These are phyloP conservation scores for Fistulinella staudtii DNA, from an alignment of 1,284 basidiomycete species.

Conservation along the genomic window DNA sequence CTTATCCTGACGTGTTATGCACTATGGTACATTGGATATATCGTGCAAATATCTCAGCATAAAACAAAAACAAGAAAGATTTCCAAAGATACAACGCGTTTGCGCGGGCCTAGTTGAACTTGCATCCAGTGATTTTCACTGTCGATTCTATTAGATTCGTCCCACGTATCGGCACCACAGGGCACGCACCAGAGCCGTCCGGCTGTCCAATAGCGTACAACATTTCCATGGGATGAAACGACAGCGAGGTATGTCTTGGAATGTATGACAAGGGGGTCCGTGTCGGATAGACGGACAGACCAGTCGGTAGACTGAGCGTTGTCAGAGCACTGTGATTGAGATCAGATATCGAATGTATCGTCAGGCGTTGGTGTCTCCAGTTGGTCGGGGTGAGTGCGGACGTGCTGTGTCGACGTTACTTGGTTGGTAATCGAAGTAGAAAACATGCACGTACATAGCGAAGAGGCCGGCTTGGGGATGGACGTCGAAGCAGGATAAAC, in stretches of 20 bases:
- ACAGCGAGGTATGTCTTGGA: constrained; percentile 57
- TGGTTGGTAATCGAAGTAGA: background rate
- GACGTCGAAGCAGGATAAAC: constrained; percentile 83
- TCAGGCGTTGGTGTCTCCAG: constrained; percentile 61
- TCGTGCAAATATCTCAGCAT: constrained; percentile 9
- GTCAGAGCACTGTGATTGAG: constrained; percentile 38
- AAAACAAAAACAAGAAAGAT: constrained; percentile 7
- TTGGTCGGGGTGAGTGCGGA: constrained; percentile 56
- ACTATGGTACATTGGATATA: too few relatives aligned
- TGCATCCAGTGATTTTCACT: constrained; percentile 49
- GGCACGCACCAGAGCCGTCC: constrained; percentile 62
- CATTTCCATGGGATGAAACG: constrained; percentile 81
- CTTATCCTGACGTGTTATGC: too few relatives aligned
- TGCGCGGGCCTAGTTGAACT: constrained; percentile 23
- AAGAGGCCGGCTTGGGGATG: constrained; percentile 86
- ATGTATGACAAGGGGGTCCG: constrained; percentile 58
- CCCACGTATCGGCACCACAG: background rate
- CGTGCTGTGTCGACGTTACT: constrained; percentile 40
- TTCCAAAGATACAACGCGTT: constrained; percentile 8
- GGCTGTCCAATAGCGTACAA: constrained; percentile 67
- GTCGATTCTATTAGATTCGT: constrained; percentile 8
- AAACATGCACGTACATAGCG: constrained; percentile 63
- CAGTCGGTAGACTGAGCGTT: constrained; percentile 49
- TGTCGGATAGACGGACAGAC: constrained; percentile 49
- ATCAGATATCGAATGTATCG: constrained; percentile 53